These are phyloP conservation scores for Syncephalastrum sp. DNA, from an alignment of 371 early-diverging fungal genomes.

Conservation along the genomic window DNA sequence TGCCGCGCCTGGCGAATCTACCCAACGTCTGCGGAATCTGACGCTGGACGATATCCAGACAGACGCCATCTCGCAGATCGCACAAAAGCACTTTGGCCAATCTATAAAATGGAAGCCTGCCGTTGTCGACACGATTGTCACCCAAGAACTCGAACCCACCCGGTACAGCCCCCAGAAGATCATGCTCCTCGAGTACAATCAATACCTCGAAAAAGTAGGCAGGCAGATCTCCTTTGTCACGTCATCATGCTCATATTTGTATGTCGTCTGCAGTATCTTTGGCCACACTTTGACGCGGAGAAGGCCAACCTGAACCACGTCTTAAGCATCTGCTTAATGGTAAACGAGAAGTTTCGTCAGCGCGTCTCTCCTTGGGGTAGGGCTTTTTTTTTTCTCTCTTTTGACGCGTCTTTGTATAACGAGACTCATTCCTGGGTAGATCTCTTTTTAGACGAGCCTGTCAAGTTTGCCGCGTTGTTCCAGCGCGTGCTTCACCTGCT, in stretches of 20 bases:
- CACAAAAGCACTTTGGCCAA: slow-evolving; percentile 41
- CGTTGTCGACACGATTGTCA: slow-evolving; percentile 60
- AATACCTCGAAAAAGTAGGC: slow-evolving; percentile 79
- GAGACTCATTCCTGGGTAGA: slow-evolving; percentile 23
- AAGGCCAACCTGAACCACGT: slow-evolving; percentile 56
- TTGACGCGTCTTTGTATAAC: background rate
- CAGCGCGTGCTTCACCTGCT: slow-evolving; percentile 50
- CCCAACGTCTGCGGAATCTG: slow-evolving; percentile 26
- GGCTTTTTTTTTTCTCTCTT: too few relatives aligned
- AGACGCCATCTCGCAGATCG: slow-evolving; percentile 55
- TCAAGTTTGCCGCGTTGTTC: slow-evolving; percentile 62
- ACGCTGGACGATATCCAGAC: slow-evolving; percentile 56
- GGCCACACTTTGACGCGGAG: slow-evolving; percentile 64
- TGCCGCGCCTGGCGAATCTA: slow-evolving; percentile 41
- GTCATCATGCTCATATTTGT: background rate
- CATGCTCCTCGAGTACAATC: slow-evolving; percentile 69
- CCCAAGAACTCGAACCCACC: slow-evolving; percentile 52
- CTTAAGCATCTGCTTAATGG: slow-evolving; percentile 77
- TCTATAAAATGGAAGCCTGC: slow-evolving; percentile 49
- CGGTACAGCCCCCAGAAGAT: slow-evolving; percentile 55
- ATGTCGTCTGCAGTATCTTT: slow-evolving; percentile 58
- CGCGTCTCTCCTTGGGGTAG: slow-evolving; percentile 63
- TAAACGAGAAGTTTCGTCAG: slow-evolving; percentile 84
- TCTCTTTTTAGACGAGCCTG: slow-evolving; percentile 45
- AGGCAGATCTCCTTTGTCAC: background rate